phyloP scores from a whole-genome alignment of 345 rosid genomes.

The Salix exigua region DNA sequence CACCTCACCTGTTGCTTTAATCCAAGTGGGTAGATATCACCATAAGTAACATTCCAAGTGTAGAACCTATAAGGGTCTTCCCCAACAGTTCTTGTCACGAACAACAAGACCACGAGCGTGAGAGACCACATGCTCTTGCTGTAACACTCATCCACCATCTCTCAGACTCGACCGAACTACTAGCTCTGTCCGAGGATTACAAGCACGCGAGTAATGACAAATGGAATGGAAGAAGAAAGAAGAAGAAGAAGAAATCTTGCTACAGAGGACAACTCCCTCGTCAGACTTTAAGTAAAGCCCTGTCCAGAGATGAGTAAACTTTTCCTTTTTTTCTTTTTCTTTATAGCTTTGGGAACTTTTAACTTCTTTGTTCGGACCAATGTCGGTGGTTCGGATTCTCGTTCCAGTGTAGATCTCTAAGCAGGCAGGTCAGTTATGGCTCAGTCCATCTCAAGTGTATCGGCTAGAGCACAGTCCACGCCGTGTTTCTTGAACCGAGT shows the following conservation, averaged over 20 bases:
- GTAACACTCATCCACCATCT: not conserved
- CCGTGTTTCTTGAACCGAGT: not conserved
- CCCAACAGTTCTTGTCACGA: conserved; percentile 32
- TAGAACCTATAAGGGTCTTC: conserved; percentile 64
- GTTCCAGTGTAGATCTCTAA: not conserved
- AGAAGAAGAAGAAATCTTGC: conserved; percentile 7
- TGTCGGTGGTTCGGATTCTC: conserved; percentile 21
- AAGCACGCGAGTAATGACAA: no score
- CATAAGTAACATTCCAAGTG: conserved; percentile 64
- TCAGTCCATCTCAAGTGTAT: not conserved
- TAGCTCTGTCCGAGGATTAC: no score
- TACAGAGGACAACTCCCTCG: not conserved
- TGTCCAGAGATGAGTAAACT: not conserved
- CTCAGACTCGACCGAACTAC: not conserved
- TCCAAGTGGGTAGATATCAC: conserved; percentile 67
- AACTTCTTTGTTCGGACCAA: conserved; percentile 9
- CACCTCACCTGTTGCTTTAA: conserved; percentile 51
- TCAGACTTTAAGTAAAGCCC: conserved; percentile 14
- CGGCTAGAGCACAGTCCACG: not conserved
- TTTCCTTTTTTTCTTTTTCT: not conserved
- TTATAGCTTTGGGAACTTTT: not conserved
- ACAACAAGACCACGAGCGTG: conserved; percentile 9
- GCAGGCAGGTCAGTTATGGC: not conserved
- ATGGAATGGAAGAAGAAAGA: not conserved
- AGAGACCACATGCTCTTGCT: conserved; percentile 6